Conservation (phyloP, 257 asterid species). For the Rauvolfia tetraphylla region DNA sequence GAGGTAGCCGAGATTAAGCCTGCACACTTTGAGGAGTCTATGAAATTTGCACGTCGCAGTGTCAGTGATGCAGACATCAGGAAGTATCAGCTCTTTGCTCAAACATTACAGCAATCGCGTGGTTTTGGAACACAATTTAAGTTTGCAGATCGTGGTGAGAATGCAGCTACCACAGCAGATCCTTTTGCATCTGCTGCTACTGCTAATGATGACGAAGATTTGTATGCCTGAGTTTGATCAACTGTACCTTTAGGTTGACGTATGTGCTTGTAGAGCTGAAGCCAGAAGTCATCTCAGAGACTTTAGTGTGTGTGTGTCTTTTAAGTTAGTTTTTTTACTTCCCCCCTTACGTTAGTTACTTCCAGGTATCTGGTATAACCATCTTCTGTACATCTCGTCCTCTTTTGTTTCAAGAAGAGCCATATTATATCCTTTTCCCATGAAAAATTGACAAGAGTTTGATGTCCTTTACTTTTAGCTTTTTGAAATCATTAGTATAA, state of each 20-base stretch:
- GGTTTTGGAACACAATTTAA: slow-evolving; percentile 52
- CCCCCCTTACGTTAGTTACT: too few relatives aligned
- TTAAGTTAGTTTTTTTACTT: background rate
- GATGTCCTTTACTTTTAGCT: too few relatives aligned
- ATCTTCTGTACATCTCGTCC: background rate
- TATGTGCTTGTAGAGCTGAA: background rate
- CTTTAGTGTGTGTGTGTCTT: too few relatives aligned
- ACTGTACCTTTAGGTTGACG: background rate
- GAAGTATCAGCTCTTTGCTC: slow-evolving; percentile 56
- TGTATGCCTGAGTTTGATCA: slow-evolving; percentile 26
- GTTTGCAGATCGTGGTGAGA: slow-evolving; percentile 29
- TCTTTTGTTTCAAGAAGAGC: background rate
- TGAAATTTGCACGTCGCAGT: slow-evolving; percentile 57
- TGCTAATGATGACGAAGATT: slow-evolving; percentile 49
- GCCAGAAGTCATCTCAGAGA: too few relatives aligned
- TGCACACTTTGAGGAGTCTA: slow-evolving; percentile 57
- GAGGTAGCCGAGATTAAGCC: slow-evolving; percentile 55
- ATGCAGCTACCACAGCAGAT: slow-evolving; percentile 25
- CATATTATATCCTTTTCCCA: background rate
- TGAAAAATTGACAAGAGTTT: background rate
- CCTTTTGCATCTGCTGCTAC: slow-evolving; percentile 46
- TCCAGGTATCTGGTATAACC: background rate
- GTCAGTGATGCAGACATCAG: slow-evolving; percentile 54
- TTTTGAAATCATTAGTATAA: too few relatives aligned
- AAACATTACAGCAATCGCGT: slow-evolving; percentile 64